These are phyloP conservation scores for Prunus campanulata DNA, from an alignment of 306 rosid species.

Conservation along the genomic window DNA sequence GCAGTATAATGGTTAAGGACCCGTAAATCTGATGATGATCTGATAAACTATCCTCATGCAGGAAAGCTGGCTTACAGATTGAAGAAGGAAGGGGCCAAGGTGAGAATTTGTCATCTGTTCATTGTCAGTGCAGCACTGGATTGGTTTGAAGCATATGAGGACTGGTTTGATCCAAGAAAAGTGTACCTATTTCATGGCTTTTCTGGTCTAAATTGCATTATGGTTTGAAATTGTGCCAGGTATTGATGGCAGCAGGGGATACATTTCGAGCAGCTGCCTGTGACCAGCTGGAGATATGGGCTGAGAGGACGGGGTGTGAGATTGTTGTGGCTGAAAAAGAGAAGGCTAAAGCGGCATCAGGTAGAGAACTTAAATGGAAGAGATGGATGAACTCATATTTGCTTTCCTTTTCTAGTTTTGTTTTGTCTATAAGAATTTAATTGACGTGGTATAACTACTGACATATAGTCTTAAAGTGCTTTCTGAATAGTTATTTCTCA, in stretches of 20 bases:
- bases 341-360: slow-evolving; percentile 83
- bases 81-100: slow-evolving; percentile 92
- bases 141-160: neutral
- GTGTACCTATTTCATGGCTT: slow-evolving; percentile 7
- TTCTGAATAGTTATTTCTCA: slow-evolving; percentile 80
- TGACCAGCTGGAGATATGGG: slow-evolving; percentile 99
- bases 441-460: slow-evolving; percentile 28
- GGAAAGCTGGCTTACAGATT: slow-evolving; percentile 93
- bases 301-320: slow-evolving; percentile 93
- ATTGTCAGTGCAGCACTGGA: neutral
- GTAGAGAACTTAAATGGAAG: slow-evolving; percentile 32
- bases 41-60: slow-evolving; percentile 44
- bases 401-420: neutral
- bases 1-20: neutral
- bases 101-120: slow-evolving; percentile 38
- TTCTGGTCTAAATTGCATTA: slow-evolving; percentile 13
- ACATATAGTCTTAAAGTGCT: slow-evolving; percentile 40
- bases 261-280: slow-evolving; percentile 99
- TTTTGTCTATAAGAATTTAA: slow-evolving; percentile 3
- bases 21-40: slow-evolving; percentile 9
- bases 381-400: slow-evolving; percentile 9
- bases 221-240: slow-evolving; percentile 45
- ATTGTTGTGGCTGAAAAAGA: slow-evolving; percentile 79
- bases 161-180: neutral
- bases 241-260: slow-evolving; percentile 97